These are phyloP conservation scores for Prunus armeniaca DNA, from an alignment of 306 rosid genomes.

Conservation along the genomic window DNA sequence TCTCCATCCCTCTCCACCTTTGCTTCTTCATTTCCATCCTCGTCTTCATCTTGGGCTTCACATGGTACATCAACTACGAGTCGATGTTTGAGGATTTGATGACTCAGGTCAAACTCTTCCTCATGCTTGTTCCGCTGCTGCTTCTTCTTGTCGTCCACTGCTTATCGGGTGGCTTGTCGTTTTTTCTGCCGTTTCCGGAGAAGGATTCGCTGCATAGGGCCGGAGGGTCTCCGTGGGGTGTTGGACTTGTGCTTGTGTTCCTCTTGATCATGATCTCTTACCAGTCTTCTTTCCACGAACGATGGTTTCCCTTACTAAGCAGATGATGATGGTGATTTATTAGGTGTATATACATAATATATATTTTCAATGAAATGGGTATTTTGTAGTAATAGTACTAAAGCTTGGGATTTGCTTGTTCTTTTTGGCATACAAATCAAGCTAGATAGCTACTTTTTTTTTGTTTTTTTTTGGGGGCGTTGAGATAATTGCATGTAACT, in stretches of 20 bases:
- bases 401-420: not conserved
- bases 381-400: not conserved
- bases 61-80: constrained; percentile 79
- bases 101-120: constrained; percentile 49
- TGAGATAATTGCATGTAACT: not conserved
- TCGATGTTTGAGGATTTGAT: constrained; percentile 47
- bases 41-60: constrained; percentile 47
- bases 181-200: constrained; percentile 47
- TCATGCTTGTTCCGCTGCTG: constrained; percentile 53
- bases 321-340: constrained; percentile 20
- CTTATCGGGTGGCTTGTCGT: constrained; percentile 41
- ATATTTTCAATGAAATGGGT: not conserved
- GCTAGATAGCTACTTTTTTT: not conserved
- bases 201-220: constrained; percentile 69
- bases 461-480: too few species aligned
- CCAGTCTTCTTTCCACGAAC: constrained; percentile 70
- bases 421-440: not conserved
- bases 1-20: constrained; percentile 60
- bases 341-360: not conserved
- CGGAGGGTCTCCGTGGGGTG: constrained; percentile 91
- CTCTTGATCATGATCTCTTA: constrained; percentile 57
- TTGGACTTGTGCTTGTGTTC: constrained; percentile 60
- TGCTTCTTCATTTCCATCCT: constrained; percentile 49
- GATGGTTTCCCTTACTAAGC: constrained; percentile 73
- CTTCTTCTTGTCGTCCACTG: constrained; percentile 51